A percentile compares a stretch with the other conserved stretches of the same genome.
Evolutionary conservation across 192 early-diverging fungal species (phyloP).

Genomic region (Backusella australiensis): DNA sequence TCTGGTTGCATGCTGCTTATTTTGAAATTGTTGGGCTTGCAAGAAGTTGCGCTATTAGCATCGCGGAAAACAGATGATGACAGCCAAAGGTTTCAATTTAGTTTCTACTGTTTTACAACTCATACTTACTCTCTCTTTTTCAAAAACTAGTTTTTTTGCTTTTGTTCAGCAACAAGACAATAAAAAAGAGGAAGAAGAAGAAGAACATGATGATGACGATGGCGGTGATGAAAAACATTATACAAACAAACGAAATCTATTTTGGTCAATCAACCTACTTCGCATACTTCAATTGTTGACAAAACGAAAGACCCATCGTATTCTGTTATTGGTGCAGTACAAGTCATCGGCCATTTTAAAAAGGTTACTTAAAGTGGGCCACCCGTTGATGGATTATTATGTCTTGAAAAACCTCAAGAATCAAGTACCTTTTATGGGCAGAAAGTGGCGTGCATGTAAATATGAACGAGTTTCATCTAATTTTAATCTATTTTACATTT

Average conservation of each 20-base stretch:
- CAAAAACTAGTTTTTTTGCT: constrained; percentile 2
- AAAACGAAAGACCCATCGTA: constrained; percentile 72
- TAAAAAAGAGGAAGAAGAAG: neutral
- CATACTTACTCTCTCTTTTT: neutral
- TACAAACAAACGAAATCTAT: constrained; percentile 59
- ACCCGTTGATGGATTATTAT: constrained; percentile 64
- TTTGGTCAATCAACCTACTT: constrained; percentile 69
- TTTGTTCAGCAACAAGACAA: neutral
- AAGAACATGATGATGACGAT: constrained; percentile 8
- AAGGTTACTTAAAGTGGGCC: constrained; percentile 68
- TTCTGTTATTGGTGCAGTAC: constrained; percentile 79
- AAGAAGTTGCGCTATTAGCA: constrained; percentile 49
- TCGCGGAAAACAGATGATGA: constrained; percentile 51
- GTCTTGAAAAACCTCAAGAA: constrained; percentile 79
- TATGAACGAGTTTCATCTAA: neutral
- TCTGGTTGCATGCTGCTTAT: constrained; percentile 81
- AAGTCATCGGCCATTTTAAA: constrained; percentile 82
- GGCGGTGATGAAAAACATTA: neutral
- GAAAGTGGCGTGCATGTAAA: constrained; percentile 75
- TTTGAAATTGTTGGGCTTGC: constrained; percentile 80
- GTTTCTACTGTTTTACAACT: neutral
- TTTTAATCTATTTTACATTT: neutral
- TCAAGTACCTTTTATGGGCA: constrained; percentile 76
- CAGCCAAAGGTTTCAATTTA: constrained; percentile 34
- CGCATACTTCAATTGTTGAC: constrained; percentile 79